Evolutionary conservation across 148 eudicot species (phyloP), one percentile per base, ranked within the genome.

Genomic region (Fagopyrum esculentum): DNA sequence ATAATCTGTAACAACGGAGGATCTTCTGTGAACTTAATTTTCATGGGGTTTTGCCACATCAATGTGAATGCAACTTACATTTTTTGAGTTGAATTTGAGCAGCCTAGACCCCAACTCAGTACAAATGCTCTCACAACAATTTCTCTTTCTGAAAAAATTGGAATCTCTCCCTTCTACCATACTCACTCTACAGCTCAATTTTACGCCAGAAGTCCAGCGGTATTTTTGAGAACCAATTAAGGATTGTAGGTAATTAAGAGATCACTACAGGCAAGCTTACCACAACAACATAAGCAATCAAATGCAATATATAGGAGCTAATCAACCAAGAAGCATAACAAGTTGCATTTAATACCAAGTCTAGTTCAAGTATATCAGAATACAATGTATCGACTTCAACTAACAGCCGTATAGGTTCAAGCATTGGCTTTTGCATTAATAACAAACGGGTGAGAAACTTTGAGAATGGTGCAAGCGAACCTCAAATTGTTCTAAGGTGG

Each of bases 401-500:
- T 69, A 15, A 13, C 47, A 13, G 22, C 6, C 6, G 43, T 4
- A 66, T 16, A n/a, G 9, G 13, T 26, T 22, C 40, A 60, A 26
- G 0, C 66, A 22, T 60, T 3, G 1, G 0, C 0, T 55, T 13
- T 15, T 3, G 60, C 60, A 8, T n/a, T 8, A 60, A 8, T 11
- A 26, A 35, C 26, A 60, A 60, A 60, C 13, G 3, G 9, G 43
- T 26, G 40, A 26, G 26, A 26, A 44, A 15, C 72, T 69, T 43
- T 13, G 22, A 40, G 72, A 43, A 69, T 4, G 13, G 72, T 69
- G 49, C 44, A n/a, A 75, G 82, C 89, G 72, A 72, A 93, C 98
- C 98, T 93, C 98, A 72, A 93, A 84, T 59, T 89, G 89, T 77
- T 90, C 92, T 83, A 93, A 77, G 46, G 54, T 77, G 30, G 82